Base-by-base conservation (phyloP, 495 filamentous ascomycete species). In the Penicillium longicatenatum region DNA sequence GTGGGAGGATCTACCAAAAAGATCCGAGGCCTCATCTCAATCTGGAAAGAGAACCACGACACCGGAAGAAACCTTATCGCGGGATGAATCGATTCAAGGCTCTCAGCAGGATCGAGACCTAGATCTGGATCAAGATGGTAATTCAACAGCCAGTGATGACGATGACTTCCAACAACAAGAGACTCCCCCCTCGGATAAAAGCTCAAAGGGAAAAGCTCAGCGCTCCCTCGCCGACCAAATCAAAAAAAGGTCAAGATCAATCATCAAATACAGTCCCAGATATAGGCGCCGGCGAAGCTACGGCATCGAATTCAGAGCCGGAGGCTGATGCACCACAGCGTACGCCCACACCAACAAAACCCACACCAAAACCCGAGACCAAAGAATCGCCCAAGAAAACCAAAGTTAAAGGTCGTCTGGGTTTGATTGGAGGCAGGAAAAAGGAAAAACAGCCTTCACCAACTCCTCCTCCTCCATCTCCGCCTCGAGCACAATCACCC, bases 401-500 rank as follows among this genome's bases (percentile, higher is more conserved):
- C 1, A 17, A 70, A 67, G 51, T 33, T 52, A 19, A 63, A 65
- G 42, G 64, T 62, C 20, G 65, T 5, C 60, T 77, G 14, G 67
- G 74, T 39, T 60, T 70, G 4, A 80, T 77, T 10, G 69, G 74
- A n/a, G 74, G 73, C 55, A 75, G 70, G 56, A 74, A 75, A 31
- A 72, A 67, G 44, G 43, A 46, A 41, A 54, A 54, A 20, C 43
- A 47, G 17, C 24, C 45, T 30, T 31, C 55, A 10, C 30, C 53
- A 41, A 14, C 51, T 49, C 54, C 45, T 41, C 30, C 62, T 14
- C 46, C 59, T 12, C 44, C 46, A 26, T 26, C 30, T 26, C 53
- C 49, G 37, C 22, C 52, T n/a, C 45, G 56, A 35, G 51, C 55
- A 21, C 22, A 59, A 31, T 54, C 50, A 22, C 35, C 33, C 41